phyloP scores from a whole-genome alignment of 2,329 filamentous ascomycete genomes.

The Epichloe typhina region DNA sequence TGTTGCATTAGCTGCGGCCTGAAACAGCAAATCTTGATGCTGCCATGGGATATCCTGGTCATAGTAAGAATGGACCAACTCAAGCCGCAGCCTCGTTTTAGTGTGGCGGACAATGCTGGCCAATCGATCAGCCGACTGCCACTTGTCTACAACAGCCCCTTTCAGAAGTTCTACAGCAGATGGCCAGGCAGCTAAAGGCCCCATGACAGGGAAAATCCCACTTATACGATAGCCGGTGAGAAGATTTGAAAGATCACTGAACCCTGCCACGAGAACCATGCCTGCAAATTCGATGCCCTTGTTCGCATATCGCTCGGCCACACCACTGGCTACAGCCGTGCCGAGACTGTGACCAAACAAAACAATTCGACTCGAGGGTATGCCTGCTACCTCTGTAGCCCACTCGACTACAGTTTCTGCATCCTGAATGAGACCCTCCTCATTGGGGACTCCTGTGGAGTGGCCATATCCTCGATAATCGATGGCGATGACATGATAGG shows the following conservation, averaged over 20 bases:
- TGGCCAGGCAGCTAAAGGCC: slow-evolving; percentile 57
- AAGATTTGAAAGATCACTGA: slow-evolving; percentile 60
- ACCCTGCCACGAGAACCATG: slow-evolving; percentile 66
- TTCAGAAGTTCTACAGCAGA: slow-evolving; percentile 48
- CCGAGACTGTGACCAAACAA: slow-evolving; percentile 80
- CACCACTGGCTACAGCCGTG: slow-evolving; percentile 67
- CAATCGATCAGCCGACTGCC: slow-evolving; percentile 60
- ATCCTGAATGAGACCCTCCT: slow-evolving; percentile 70
- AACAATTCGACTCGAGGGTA: slow-evolving; percentile 61
- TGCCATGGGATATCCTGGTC: slow-evolving; percentile 72
- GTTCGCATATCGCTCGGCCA: slow-evolving; percentile 55
- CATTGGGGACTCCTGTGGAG: slow-evolving; percentile 67
- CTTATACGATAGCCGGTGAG: slow-evolving; percentile 65
- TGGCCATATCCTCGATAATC: slow-evolving; percentile 84
- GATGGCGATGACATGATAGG: slow-evolving; percentile 71
- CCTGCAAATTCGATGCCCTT: slow-evolving; percentile 59
- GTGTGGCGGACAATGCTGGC: slow-evolving; percentile 39
- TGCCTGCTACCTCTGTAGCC: slow-evolving; percentile 47
- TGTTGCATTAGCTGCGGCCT: slow-evolving; percentile 41
- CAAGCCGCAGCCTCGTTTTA: slow-evolving; percentile 45
- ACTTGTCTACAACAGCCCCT: slow-evolving; percentile 60
- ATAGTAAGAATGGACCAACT: slow-evolving; percentile 66
- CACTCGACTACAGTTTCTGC: slow-evolving; percentile 62
- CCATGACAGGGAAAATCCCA: slow-evolving; percentile 69
- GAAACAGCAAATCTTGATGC: slow-evolving; percentile 53